phyloP scores from a whole-genome alignment of 2,329 filamentous ascomycete species.

The Sporothrix protearum region DNA sequence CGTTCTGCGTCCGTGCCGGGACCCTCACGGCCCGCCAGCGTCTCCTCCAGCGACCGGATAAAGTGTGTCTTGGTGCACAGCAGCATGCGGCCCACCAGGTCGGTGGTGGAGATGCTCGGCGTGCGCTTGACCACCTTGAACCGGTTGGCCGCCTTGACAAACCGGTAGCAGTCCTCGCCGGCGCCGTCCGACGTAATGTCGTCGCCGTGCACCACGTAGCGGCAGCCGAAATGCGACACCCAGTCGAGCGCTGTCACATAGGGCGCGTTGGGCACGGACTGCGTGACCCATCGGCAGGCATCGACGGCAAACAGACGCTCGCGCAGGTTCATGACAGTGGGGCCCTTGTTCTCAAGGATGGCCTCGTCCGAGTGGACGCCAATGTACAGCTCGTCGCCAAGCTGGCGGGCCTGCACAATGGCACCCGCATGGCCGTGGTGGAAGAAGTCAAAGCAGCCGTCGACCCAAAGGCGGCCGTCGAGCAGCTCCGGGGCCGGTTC shows the following conservation, averaged over 20 bases:
- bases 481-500: constrained; percentile 53
- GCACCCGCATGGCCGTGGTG: constrained; percentile 97
- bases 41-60: constrained; percentile 71
- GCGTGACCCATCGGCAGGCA: constrained; percentile 91
- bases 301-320: constrained; percentile 89
- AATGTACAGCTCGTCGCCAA: constrained; percentile 83
- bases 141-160: constrained; percentile 86
- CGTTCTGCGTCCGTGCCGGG: constrained; percentile 65
- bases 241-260: constrained; percentile 93
- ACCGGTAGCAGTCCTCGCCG: constrained; percentile 95
- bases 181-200: constrained; percentile 65
- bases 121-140: constrained; percentile 98
- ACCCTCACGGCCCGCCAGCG: constrained; percentile 69
- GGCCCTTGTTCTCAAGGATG: constrained; percentile 95
- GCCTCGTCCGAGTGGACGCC: constrained; percentile 95
- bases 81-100: constrained; percentile 96
- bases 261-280: constrained; percentile 77
- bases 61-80: constrained; percentile 94
- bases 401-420: constrained; percentile 89
- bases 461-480: constrained; percentile 86
- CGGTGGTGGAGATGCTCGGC: constrained; percentile 93
- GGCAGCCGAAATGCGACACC: constrained; percentile 93
- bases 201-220: constrained; percentile 57
- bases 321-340: constrained; percentile 90
- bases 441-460: constrained; percentile 98